phyloP scores from a whole-genome alignment of 352 stramenopile species.

The Phytophthora cactorum region DNA sequence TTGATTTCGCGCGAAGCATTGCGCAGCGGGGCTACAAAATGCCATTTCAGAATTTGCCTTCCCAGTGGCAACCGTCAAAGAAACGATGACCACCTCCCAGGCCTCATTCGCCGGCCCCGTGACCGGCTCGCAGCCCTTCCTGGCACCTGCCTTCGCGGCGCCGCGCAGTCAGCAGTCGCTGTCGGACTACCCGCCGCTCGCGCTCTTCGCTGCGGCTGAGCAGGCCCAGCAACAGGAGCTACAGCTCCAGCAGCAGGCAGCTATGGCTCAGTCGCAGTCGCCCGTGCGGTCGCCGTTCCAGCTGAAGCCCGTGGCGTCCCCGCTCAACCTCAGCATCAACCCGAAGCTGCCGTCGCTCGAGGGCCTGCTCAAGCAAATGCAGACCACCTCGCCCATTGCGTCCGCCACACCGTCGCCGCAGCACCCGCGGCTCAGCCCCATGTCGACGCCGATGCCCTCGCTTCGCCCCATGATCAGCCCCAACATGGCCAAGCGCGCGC shows the following conservation, averaged over 20 bases:
- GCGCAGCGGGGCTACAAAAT: neutral
- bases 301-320: slow-evolving; percentile 8
- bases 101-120: slow-evolving; percentile 17
- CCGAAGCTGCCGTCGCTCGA: slow-evolving; percentile 71
- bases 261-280: neutral
- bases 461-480: slow-evolving; percentile 67
- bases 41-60: slow-evolving; percentile 47
- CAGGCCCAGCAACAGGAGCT: slow-evolving; percentile 33
- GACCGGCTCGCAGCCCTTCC: slow-evolving; percentile 31
- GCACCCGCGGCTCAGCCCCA: slow-evolving; percentile 36
- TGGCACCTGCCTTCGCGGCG: slow-evolving; percentile 30
- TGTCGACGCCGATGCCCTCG: slow-evolving; percentile 46
- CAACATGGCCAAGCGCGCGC: slow-evolving; percentile 38
- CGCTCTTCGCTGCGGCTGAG: slow-evolving; percentile 35
- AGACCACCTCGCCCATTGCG: slow-evolving; percentile 37
- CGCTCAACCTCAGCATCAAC: slow-evolving; percentile 34
- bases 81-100: slow-evolving; percentile 33
- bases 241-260: slow-evolving; percentile 24
- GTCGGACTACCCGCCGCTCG: slow-evolving; percentile 35
- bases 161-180: slow-evolving; percentile 40
- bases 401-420: slow-evolving; percentile 15
- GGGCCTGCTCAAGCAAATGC: slow-evolving; percentile 72
- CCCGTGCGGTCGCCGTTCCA: slow-evolving; percentile 8
- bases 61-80: slow-evolving; percentile 12
- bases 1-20: slow-evolving; percentile 42